A percentile compares a stretch with the other conserved stretches of the same genome.
phyloP scores from a whole-genome alignment of 2,329 filamentous ascomycete genomes.

The Phaeosphaeria sp. region DNA sequence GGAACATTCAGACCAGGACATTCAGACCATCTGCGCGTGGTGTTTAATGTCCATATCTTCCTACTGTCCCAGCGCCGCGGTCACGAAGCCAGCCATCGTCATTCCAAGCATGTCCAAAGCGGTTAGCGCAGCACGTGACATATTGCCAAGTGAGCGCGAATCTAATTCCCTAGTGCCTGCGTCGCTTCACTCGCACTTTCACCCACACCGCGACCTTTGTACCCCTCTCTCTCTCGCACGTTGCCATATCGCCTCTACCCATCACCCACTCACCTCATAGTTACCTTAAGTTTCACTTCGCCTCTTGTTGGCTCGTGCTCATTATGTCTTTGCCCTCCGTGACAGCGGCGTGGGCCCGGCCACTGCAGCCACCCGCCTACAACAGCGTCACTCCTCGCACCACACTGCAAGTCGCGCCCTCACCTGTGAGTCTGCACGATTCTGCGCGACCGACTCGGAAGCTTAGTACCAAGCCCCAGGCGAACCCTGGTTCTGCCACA shows the following conservation, averaged over 20 bases:
- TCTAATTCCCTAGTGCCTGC: conserved; percentile 14
- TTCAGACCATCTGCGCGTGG: conserved; percentile 63
- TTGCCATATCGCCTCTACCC: background rate
- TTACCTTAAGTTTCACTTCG: conserved; percentile 3
- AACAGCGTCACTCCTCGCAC: conserved; percentile 55
- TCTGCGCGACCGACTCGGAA: background rate
- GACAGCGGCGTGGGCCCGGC: conserved; percentile 35
- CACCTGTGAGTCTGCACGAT: conserved; percentile 24
- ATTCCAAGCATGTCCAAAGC: background rate
- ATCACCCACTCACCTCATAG: conserved; percentile 24
- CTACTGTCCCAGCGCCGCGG: conserved; percentile 8
- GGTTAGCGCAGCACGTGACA: conserved; percentile 13
- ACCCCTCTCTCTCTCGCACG: conserved; percentile 6
- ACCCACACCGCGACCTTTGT: conserved; percentile 20
- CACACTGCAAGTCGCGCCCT: conserved; percentile 31
- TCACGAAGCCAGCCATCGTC: conserved; percentile 27
- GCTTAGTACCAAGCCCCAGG: background rate
- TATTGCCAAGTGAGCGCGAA: conserved; percentile 10
- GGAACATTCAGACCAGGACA: conserved; percentile 95
- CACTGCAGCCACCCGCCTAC: conserved; percentile 49
- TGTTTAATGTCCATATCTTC: conserved; percentile 16
- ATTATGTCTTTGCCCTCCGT: conserved; percentile 39
- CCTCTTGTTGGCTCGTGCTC: conserved; percentile 10
- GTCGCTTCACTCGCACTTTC: conserved; percentile 26
- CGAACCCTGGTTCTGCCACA: conserved; percentile 10